Conservation (phyloP, 1,284 basidiomycete genomes). For the Malassezia yamatoensis region DNA sequence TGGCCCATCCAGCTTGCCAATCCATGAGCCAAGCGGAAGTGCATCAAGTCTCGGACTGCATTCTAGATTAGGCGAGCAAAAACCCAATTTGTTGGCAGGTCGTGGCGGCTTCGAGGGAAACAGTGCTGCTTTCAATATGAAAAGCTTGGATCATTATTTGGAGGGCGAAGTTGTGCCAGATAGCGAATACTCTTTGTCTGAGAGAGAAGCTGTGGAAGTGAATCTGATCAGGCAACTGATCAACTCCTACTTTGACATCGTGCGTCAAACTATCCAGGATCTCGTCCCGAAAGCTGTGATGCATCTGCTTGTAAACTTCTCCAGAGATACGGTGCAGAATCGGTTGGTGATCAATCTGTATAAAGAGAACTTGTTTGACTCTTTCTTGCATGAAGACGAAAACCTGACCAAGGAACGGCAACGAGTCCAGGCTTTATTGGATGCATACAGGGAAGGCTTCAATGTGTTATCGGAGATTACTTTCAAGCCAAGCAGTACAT, state of each 20-base stretch:
- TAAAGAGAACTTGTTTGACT: slow-evolving; percentile 67
- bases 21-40: slow-evolving; percentile 21
- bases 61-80: slow-evolving; percentile 21
- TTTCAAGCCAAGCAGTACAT: slow-evolving; percentile 11
- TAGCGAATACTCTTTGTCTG: slow-evolving; percentile 54
- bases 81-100: slow-evolving; percentile 51
- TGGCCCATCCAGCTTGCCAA: slow-evolving; percentile 33
- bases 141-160: slow-evolving; percentile 81
- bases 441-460: slow-evolving; percentile 96
- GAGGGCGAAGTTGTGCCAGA: slow-evolving; percentile 42
- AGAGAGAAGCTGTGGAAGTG: slow-evolving; percentile 91
- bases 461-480: slow-evolving; percentile 23
- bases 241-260: slow-evolving; percentile 87
- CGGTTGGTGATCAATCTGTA: slow-evolving; percentile 82
- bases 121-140: slow-evolving; percentile 92
- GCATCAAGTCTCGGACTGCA: slow-evolving; percentile 19
- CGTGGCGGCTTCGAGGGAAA: slow-evolving; percentile 60
- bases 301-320: slow-evolving; percentile 78
- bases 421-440: slow-evolving; percentile 82
- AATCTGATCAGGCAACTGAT: slow-evolving; percentile 87
- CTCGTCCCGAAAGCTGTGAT: slow-evolving; percentile 68
- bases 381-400: slow-evolving; percentile 91
- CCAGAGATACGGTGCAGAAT: slow-evolving; percentile 92
- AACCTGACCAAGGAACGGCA: slow-evolving; percentile 81
- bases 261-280: slow-evolving; percentile 91